Evolutionary conservation across 352 stramenopile species (phyloP).

Genomic region (Phytophthora megakarya): DNA sequence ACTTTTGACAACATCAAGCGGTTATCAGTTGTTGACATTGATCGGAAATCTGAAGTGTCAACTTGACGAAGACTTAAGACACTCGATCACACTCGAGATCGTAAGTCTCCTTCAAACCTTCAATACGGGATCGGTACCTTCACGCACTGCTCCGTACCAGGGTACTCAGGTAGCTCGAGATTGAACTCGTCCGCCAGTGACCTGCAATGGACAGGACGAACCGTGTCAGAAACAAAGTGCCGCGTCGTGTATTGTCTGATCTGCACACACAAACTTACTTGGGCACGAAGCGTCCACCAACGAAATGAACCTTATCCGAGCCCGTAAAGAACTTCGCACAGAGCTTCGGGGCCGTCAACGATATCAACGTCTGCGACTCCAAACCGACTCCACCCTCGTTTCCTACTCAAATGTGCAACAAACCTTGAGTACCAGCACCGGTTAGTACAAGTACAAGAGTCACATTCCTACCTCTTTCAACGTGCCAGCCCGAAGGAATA

Average conservation of each 20-base stretch:
- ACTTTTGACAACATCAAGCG: not conserved
- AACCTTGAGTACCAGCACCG: not conserved
- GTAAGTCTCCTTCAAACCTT: slow-evolving; percentile 20
- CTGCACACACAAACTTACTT: slow-evolving; percentile 51
- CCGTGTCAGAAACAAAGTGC: not conserved
- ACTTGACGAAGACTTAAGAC: slow-evolving; percentile 2
- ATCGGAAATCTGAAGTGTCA: slow-evolving; percentile 1
- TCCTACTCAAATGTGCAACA: slow-evolving; percentile 34
- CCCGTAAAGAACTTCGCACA: slow-evolving; percentile 91
- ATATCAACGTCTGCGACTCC: slow-evolving; percentile 94
- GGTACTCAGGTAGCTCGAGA: slow-evolving; percentile 65
- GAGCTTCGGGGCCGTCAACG: slow-evolving; percentile 97
- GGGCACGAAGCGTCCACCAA: slow-evolving; percentile 96
- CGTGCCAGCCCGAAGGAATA: slow-evolving; percentile 98
- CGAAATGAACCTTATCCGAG: slow-evolving; percentile 88
- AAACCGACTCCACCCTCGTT: slow-evolving; percentile 82
- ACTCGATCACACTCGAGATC: slow-evolving; percentile 8
- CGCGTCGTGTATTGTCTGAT: not conserved
- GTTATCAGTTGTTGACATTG: slow-evolving; percentile 2
- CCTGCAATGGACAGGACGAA: slow-evolving; percentile 25
- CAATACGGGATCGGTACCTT: slow-evolving; percentile 49
- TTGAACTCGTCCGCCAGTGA: slow-evolving; percentile 64
- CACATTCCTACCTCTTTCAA: slow-evolving; percentile 80
- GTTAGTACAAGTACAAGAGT: not conserved
- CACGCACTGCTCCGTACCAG: slow-evolving; percentile 66